Evolutionary conservation across 352 stramenopile species (phyloP).

Genomic region (Phytophthora pinifolia): DNA sequence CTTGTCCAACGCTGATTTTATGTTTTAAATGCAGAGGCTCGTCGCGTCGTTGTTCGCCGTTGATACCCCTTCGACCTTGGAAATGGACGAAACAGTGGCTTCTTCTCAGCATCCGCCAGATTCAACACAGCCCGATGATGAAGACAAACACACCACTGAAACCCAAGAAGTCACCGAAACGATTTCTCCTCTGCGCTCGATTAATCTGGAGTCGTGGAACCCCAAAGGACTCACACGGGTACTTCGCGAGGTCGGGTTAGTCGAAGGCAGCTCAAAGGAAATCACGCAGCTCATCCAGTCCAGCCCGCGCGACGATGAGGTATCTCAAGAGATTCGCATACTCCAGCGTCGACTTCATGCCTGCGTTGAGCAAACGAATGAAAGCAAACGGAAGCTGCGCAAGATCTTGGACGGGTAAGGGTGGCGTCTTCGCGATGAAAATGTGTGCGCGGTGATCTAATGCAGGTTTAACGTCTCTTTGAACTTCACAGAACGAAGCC

Average conservation of each 20-base stretch:
- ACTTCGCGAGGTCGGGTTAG: conserved; percentile 50
- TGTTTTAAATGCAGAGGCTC: conserved; percentile 29
- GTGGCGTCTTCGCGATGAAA: not conserved
- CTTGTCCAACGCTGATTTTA: not conserved
- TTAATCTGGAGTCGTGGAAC: conserved; percentile 28
- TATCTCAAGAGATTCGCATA: conserved; percentile 62
- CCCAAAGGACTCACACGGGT: conserved; percentile 27
- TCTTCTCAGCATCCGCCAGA: not conserved
- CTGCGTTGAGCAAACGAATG: conserved; percentile 54
- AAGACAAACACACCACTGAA: conserved; percentile 19
- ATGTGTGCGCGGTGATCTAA: conserved; percentile 1
- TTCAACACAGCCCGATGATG: conserved; percentile 18
- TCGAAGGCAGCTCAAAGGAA: conserved; percentile 38
- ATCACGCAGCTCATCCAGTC: conserved; percentile 27
- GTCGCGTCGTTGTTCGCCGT: conserved; percentile 29
- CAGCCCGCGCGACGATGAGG: conserved; percentile 52
- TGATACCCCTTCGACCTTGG: conserved; percentile 5
- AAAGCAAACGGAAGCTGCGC: conserved; percentile 58
- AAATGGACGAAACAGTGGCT: conserved; percentile 5
- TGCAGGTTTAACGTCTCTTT: not conserved
- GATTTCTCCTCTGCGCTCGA: conserved; percentile 8
- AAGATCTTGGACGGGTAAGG: conserved; percentile 53
- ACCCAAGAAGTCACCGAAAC: conserved; percentile 4
- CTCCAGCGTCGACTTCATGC: conserved; percentile 46
- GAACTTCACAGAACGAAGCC: conserved; percentile 49